These are phyloP conservation scores for Chrysoporthe deuterocubensis DNA, from an alignment of 2,329 filamentous ascomycete species.

Conservation along the genomic window DNA sequence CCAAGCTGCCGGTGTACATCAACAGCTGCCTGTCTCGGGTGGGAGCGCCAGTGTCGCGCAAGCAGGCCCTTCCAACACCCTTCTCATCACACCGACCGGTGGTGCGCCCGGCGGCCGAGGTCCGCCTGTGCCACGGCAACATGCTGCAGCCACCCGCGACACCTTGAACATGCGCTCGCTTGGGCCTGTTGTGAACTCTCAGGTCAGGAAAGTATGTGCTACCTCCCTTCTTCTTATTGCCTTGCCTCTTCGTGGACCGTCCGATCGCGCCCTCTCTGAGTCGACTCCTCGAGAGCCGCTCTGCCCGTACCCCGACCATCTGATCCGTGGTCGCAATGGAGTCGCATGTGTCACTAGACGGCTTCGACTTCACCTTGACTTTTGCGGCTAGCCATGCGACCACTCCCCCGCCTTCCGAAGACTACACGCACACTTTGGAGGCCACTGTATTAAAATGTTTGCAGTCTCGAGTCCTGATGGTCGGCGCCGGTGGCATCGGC, in stretches of 20 bases:
- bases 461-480: constrained; percentile 86
- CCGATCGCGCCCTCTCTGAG: not conserved
- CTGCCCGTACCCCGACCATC: not conserved
- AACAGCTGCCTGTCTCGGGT: constrained; percentile 11
- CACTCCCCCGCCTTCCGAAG: constrained; percentile 7
- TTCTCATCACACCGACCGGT: constrained; percentile 21
- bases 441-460: constrained; percentile 21
- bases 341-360: constrained; percentile 16
- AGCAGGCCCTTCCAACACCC: constrained; percentile 20
- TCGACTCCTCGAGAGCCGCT: not conserved
- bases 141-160: constrained; percentile 49
- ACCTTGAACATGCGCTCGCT: constrained; percentile 68
- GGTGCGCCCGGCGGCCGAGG: constrained; percentile 21
- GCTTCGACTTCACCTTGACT: constrained; percentile 7
- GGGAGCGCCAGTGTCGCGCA: constrained; percentile 18
- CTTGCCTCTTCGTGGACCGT: not conserved
- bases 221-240: constrained; percentile 18
- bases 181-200: constrained; percentile 63
- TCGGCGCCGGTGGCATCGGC: constrained; percentile 95
- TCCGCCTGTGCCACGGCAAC: constrained; percentile 29
- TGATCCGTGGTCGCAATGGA: constrained; percentile 13
- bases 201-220: constrained; percentile 68
- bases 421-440: constrained; percentile 3
- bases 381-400: not conserved
- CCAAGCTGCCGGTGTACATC: constrained; percentile 3